These are phyloP conservation scores for Phoenix roebelenii DNA, from an alignment of 176 grass and related monocot species.

Conservation along the genomic window DNA sequence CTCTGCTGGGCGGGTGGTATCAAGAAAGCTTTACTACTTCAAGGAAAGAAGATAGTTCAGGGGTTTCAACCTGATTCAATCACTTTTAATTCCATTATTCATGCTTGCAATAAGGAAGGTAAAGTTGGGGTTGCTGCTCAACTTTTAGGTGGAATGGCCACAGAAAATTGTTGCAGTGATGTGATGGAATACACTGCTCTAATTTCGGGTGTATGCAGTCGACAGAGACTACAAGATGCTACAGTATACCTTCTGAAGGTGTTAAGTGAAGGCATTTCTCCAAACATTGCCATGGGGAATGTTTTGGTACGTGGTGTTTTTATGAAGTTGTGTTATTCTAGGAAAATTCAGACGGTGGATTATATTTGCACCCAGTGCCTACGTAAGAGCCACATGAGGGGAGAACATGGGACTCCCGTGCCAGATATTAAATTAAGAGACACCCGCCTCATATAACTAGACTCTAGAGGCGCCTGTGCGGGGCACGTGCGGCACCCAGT, in stretches of 20 bases:
- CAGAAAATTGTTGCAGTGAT: constrained; percentile 32
- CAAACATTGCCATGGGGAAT: constrained; percentile 73
- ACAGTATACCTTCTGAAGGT: constrained; percentile 72
- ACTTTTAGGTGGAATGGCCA: constrained; percentile 41
- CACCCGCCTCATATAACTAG: too few species aligned
- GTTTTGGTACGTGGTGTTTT: constrained; percentile 47
- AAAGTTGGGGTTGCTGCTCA: constrained; percentile 38
- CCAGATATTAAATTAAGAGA: too few species aligned
- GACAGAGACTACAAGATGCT: constrained; percentile 52
- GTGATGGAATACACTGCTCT: constrained; percentile 52
- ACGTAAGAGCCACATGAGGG: too few species aligned
- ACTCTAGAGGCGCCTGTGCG: too few species aligned
- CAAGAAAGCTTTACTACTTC: constrained; percentile 47
- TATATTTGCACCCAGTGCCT: too few species aligned
- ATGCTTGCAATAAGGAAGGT: constrained; percentile 67
- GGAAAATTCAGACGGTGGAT: constrained; percentile 26
- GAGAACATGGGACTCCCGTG: too few species aligned
- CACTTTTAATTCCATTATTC: constrained; percentile 56
- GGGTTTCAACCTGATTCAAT: constrained; percentile 54
- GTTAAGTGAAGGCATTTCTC: constrained; percentile 62
- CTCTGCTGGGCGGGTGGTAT: constrained; percentile 34
- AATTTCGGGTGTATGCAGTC: constrained; percentile 58
- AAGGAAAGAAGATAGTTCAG: constrained; percentile 57
- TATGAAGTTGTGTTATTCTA: constrained; percentile 15
- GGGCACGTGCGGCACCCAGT: too few species aligned